These are phyloP conservation scores for Mycena leptocephala DNA, from an alignment of 768 basidiomycete species.

Conservation along the genomic window DNA sequence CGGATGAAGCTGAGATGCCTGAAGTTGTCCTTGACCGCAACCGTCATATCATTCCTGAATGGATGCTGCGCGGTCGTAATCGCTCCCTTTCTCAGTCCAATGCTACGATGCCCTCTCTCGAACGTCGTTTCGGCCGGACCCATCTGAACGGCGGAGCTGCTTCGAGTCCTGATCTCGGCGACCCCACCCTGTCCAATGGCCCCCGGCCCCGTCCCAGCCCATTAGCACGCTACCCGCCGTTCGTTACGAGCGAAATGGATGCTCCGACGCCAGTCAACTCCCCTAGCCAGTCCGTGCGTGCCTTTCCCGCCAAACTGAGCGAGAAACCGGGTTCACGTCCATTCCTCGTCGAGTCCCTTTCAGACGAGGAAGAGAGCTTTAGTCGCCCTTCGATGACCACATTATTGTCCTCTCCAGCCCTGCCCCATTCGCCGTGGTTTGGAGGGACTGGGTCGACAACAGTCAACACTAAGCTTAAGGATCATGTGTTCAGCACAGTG, in stretches of 20 bases:
- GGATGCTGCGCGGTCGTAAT: constrained; percentile 79
- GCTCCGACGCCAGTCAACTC: constrained; percentile 69
- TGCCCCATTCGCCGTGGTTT: constrained; percentile 68
- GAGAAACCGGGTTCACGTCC: constrained; percentile 13
- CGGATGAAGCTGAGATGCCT: constrained; percentile 89
- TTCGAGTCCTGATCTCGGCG: constrained; percentile 80
- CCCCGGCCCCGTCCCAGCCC: constrained; percentile 54
- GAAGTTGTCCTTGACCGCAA: constrained; percentile 94
- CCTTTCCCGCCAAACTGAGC: constrained; percentile 49
- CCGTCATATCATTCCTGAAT: constrained; percentile 96
- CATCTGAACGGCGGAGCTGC: constrained; percentile 70
- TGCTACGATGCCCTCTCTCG: constrained; percentile 47
- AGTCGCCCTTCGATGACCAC: constrained; percentile 56
- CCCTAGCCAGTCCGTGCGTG: constrained; percentile 52
- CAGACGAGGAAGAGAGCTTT: constrained; percentile 50
- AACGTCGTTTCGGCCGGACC: constrained; percentile 52
- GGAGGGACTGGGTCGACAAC: constrained; percentile 94
- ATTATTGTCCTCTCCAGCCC: constrained; percentile 51
- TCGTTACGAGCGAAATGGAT: constrained; percentile 56
- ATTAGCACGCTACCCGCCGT: constrained; percentile 57
- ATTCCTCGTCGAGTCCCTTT: constrained; percentile 38
- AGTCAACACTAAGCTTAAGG: constrained; percentile 95
- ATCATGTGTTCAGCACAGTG: constrained; percentile 95
- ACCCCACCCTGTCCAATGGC: constrained; percentile 42
- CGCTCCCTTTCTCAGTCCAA: constrained; percentile 69